phyloP scores from a whole-genome alignment of 495 filamentous ascomycete genomes.

The Elaphomyces granulatus region DNA sequence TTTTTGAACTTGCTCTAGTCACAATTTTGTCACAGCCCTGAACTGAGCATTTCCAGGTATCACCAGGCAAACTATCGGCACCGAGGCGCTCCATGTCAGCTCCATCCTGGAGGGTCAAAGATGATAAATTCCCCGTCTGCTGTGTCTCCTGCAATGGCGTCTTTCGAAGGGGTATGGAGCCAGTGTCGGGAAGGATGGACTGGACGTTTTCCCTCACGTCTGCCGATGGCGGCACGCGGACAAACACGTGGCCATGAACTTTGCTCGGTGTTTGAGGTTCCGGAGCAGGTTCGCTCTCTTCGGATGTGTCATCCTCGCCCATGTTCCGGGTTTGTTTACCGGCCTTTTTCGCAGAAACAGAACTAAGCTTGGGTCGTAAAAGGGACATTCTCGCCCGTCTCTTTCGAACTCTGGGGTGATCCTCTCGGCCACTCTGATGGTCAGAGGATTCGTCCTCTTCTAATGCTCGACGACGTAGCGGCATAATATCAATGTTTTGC shows the following conservation, averaged over 20 bases:
- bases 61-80: slow-evolving; percentile 39
- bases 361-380: slow-evolving; percentile 33
- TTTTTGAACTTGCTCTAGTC: slow-evolving; percentile 39
- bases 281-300: slow-evolving; percentile 24
- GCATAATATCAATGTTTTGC: slow-evolving; percentile 19
- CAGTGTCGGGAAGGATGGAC: slow-evolving; percentile 20
- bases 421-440: slow-evolving; percentile 21
- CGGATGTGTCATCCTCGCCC: slow-evolving; percentile 16
- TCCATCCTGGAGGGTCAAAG: slow-evolving; percentile 12
- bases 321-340: slow-evolving; percentile 34
- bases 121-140: slow-evolving; percentile 16
- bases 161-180: slow-evolving; percentile 19
- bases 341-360: slow-evolving; percentile 27
- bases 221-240: slow-evolving; percentile 29
- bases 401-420: slow-evolving; percentile 12
- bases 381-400: slow-evolving; percentile 35
- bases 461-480: slow-evolving; percentile 17
- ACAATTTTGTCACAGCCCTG: slow-evolving; percentile 51
- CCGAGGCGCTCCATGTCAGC: slow-evolving; percentile 19
- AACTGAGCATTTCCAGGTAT: slow-evolving; percentile 57
- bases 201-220: slow-evolving; percentile 7
- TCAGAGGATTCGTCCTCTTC: slow-evolving; percentile 23
- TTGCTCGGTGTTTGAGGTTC: slow-evolving; percentile 36
- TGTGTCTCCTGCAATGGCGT: slow-evolving; percentile 23
- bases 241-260: slow-evolving; percentile 25